These are phyloP conservation scores for Pistacia atlantica DNA, from an alignment of 345 rosid species.

Conservation along the genomic window DNA sequence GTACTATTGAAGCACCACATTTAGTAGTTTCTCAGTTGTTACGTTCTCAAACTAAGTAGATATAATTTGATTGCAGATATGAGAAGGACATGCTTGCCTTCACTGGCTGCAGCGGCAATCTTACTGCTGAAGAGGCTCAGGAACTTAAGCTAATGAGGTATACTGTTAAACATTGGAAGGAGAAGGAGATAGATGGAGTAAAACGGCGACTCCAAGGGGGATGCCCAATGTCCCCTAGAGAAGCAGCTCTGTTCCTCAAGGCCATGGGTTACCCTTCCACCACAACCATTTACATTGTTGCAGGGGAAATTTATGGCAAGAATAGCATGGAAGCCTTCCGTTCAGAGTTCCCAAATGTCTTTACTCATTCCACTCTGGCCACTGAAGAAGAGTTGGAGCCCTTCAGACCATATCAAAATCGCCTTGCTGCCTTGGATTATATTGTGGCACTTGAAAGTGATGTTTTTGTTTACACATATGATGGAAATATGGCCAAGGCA, in stretches of 20 bases:
- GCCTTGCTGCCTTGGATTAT: slow-evolving; percentile 91
- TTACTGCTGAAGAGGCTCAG: slow-evolving; percentile 67
- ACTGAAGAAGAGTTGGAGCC: slow-evolving; percentile 83
- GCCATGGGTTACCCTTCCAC: slow-evolving; percentile 95
- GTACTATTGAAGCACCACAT: slow-evolving; percentile 30
- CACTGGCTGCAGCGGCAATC: slow-evolving; percentile 97
- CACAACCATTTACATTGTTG: slow-evolving; percentile 87
- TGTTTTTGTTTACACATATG: slow-evolving; percentile 88
- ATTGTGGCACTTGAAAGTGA: slow-evolving; percentile 90
- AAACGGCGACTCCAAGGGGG: slow-evolving; percentile 80
- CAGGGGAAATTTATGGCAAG: slow-evolving; percentile 84
- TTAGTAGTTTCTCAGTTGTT: not conserved
- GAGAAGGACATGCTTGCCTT: slow-evolving; percentile 99
- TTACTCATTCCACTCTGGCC: slow-evolving; percentile 74
- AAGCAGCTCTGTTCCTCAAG: slow-evolving; percentile 90
- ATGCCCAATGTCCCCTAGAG: slow-evolving; percentile 98
- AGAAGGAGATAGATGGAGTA: slow-evolving; percentile 84
- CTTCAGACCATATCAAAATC: slow-evolving; percentile 75
- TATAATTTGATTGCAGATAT: slow-evolving; percentile 54
- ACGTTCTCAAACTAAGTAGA: slow-evolving; percentile 5
- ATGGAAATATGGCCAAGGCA: slow-evolving; percentile 98
- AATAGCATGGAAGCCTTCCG: slow-evolving; percentile 77
- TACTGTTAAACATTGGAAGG: slow-evolving; percentile 89
- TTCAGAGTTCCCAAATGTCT: slow-evolving; percentile 83
- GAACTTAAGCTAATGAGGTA: slow-evolving; percentile 85